Percentiles rank a stretch among this genome's conserved stretches.
phyloP scores from a whole-genome alignment of 1,284 basidiomycete genomes.

The Pyrrhoderma lamaoense region DNA sequence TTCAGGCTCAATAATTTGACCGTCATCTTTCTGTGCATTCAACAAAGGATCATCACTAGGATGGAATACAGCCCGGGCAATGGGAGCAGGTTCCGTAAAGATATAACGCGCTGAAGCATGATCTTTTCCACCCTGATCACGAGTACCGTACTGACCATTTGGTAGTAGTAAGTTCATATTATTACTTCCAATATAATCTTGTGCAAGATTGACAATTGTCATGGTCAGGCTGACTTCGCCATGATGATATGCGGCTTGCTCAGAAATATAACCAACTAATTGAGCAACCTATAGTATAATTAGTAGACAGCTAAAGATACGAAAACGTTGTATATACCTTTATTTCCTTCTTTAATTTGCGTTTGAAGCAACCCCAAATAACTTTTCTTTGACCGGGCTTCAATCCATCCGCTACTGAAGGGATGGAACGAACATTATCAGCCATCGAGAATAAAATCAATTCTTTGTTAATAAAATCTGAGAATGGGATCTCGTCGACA shows the following conservation, averaged over 20 bases:
- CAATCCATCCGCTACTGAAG: constrained; percentile 88
- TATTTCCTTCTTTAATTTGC: constrained; percentile 88
- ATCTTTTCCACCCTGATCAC: constrained; percentile 87
- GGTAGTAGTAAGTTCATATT: constrained; percentile 90
- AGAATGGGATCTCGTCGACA: constrained; percentile 78
- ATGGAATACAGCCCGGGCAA: constrained; percentile 80
- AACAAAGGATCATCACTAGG: constrained; percentile 82
- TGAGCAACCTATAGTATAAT: constrained; percentile 72
- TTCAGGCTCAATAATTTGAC: constrained; percentile 85
- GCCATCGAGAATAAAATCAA: constrained; percentile 99
- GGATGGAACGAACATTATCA: constrained; percentile 94
- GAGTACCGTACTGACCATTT: constrained; percentile 96
- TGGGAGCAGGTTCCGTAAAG: constrained; percentile 75
- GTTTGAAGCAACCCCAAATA: constrained; percentile 92
- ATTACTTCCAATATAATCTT: constrained; percentile 94
- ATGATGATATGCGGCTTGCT: constrained; percentile 96
- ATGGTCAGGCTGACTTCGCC: constrained; percentile 82
- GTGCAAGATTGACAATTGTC: constrained; percentile 93
- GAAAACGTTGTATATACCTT: constrained; percentile 47
- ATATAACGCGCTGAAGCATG: constrained; percentile 97
- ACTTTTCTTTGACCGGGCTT: constrained; percentile 99
- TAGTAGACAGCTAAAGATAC: background rate
- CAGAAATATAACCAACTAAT: constrained; percentile 90
- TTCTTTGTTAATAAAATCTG: constrained; percentile 98
- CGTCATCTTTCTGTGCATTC: constrained; percentile 84